Evolutionary conservation across 148 eudicot genomes (phyloP).

Genomic region (Talinum fruticosum): DNA sequence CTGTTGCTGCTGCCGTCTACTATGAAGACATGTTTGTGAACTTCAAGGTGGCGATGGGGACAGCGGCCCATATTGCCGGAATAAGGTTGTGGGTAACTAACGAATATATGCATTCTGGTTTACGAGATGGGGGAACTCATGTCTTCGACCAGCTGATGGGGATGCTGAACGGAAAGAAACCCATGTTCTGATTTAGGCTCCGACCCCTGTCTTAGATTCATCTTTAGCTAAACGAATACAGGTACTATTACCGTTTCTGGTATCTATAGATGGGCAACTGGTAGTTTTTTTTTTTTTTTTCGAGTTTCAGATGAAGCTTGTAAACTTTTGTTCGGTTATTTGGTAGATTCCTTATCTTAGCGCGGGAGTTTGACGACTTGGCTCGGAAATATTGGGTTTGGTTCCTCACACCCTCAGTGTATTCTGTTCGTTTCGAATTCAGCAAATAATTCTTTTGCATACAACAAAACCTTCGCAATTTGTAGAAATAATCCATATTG

Average conservation of each 20-base stretch:
- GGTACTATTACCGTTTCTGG: not conserved
- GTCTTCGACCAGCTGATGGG: conserved; percentile 74
- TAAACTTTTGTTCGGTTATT: not conserved
- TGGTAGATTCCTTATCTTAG: not conserved
- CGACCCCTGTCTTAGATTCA: not conserved
- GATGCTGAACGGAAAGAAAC: conserved; percentile 83
- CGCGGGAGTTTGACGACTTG: not conserved
- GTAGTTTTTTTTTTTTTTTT: not conserved
- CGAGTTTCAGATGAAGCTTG: not conserved
- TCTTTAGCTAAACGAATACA: not conserved
- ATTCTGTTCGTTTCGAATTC: not conserved
- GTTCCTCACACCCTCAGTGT: not conserved
- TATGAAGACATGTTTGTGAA: conserved; percentile 94
- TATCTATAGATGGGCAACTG: not conserved
- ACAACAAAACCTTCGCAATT: no score
- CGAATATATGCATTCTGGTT: conserved; percentile 95
- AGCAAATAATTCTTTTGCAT: not conserved
- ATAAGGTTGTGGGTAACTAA: conserved; percentile 85
- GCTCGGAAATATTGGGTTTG: not conserved
- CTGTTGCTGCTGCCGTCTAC: conserved; percentile 92
- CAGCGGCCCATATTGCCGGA: conserved; percentile 68
- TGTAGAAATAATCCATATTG: no score
- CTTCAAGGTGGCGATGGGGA: conserved; percentile 72
- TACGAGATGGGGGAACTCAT: conserved; percentile 61
- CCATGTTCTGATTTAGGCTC: conserved; percentile 48